Base-by-base conservation (phyloP, 345 rosid species). In the Murraya koenigii region DNA sequence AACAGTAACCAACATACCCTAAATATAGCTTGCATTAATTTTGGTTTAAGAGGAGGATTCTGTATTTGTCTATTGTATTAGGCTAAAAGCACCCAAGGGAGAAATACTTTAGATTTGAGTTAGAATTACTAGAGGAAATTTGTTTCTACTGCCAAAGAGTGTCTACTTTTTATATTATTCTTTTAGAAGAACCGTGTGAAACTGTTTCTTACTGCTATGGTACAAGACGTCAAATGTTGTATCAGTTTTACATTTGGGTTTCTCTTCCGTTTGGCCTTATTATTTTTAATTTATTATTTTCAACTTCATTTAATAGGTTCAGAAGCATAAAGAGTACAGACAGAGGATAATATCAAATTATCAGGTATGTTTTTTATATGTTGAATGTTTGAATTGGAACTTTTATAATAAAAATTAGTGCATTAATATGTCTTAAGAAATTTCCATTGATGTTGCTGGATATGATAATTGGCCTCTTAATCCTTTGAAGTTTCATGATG, bases 271-370 rank as follows among this genome's bases (percentile, higher is more conserved):
- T 61, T 47, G 49, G 54, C 22, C 4, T 20, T 54, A 58, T 11
- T 62, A 1, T 56, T 68, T n/a, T n/a, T 32, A n/a, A 55, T 7
- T 47, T 13, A 22, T 56, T 28, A 61, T 69, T 84, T 58, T 63
- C 17, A 2, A 10, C 4, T 44, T 4, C 63, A 62, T 14, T 77
- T 35, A 71, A 58, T 87, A 94, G 99, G 88, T 76, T 59, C 97
- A 87, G 74, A 92, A 82, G 83, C 99, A 94, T 58, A 89, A 85
- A 66, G 97, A 91, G 54, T 92, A 96, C 84, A 88, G 97, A 84
- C 92, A 84, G 82, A 91, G 82, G 90, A 94, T 96, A 60, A 83
- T 82, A 70, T 77, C 88, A 44, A 88, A 85, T 77, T 94, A 94
- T 88, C 89, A 86, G 99, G 99, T 91, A 81, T 41, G 66, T 72